Evolutionary conservation across 352 stramenopile genomes (phyloP).

Genomic region (Pythium sukuiense): DNA sequence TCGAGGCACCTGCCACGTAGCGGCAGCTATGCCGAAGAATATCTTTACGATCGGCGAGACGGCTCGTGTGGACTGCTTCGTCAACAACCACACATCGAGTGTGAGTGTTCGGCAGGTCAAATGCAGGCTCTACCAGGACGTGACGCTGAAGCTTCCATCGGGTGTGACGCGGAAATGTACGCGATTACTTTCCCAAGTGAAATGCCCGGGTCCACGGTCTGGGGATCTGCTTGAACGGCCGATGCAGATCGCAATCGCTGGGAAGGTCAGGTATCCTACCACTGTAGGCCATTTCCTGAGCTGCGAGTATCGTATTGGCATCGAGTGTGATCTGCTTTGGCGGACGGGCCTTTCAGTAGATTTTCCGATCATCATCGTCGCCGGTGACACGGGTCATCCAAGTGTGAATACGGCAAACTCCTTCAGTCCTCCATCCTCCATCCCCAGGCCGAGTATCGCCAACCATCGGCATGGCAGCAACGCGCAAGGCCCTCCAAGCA

Average conservation of each 20-base stretch:
- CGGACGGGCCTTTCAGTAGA: slow-evolving; percentile 28
- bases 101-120: slow-evolving; percentile 49
- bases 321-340: slow-evolving; percentile 59
- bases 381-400: slow-evolving; percentile 18
- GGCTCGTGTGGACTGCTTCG: slow-evolving; percentile 63
- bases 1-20: slow-evolving; percentile 59
- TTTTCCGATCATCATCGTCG: slow-evolving; percentile 31
- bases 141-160: slow-evolving; percentile 44
- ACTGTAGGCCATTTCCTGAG: slow-evolving; percentile 54
- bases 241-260: slow-evolving; percentile 52
- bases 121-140: slow-evolving; percentile 60
- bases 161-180: slow-evolving; percentile 41
- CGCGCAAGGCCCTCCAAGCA: slow-evolving; percentile 24
- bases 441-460: slow-evolving; percentile 15
- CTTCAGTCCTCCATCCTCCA: slow-evolving; percentile 22
- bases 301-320: slow-evolving; percentile 58
- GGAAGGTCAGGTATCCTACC: slow-evolving; percentile 57
- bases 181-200: slow-evolving; percentile 49
- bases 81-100: slow-evolving; percentile 70
- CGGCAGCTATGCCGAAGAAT: slow-evolving; percentile 64
- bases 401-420: slow-evolving; percentile 1
- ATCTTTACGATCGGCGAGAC: slow-evolving; percentile 57
- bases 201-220: slow-evolving; percentile 45
- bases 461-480: slow-evolving; percentile 24
- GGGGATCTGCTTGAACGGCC: slow-evolving; percentile 62